Evolutionary conservation across 2,329 filamentous ascomycete species (phyloP).

Genomic region (Claviceps sp.): DNA sequence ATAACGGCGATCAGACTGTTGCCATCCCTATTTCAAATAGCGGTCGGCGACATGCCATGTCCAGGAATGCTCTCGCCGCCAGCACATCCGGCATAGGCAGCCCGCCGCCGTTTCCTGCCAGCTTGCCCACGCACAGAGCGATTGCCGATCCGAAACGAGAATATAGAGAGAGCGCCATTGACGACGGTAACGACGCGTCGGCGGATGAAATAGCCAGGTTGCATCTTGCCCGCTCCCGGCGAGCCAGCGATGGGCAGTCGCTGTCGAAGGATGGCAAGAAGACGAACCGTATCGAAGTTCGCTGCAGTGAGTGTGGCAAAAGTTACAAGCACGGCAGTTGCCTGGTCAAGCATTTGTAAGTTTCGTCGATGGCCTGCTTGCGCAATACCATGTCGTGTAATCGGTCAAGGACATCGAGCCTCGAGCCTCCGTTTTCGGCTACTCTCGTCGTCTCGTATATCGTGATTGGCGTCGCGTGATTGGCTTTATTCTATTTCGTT

Average conservation of each 20-base stretch:
- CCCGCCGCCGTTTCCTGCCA: constrained; percentile 52
- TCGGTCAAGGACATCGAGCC: not conserved
- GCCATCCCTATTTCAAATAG: constrained; percentile 44
- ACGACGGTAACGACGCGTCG: constrained; percentile 50
- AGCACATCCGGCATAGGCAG: constrained; percentile 30
- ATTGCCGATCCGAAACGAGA: constrained; percentile 35
- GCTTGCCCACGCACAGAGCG: constrained; percentile 47
- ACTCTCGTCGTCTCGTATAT: not conserved
- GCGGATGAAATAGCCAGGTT: constrained; percentile 37
- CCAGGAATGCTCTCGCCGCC: constrained; percentile 35
- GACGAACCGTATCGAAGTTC: constrained; percentile 70
- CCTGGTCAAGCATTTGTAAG: constrained; percentile 99
- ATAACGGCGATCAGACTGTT: constrained; percentile 47
- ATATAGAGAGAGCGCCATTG: constrained; percentile 49
- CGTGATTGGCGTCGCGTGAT: not conserved
- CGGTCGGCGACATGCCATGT: constrained; percentile 53
- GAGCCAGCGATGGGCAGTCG: constrained; percentile 77
- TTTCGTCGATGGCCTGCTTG: constrained; percentile 37
- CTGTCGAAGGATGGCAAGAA: constrained; percentile 75
- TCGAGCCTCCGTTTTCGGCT: not conserved
- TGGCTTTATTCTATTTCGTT: not conserved
- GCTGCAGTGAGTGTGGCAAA: constrained; percentile 97
- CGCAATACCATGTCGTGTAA: not conserved
- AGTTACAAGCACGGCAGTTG: constrained; percentile 99
- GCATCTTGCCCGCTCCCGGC: constrained; percentile 38